A percentile compares a stretch with the other conserved stretches of the same genome.
Conservation (phyloP, 805 yeast species). For the Saccharomycopsis fodiens region DNA sequence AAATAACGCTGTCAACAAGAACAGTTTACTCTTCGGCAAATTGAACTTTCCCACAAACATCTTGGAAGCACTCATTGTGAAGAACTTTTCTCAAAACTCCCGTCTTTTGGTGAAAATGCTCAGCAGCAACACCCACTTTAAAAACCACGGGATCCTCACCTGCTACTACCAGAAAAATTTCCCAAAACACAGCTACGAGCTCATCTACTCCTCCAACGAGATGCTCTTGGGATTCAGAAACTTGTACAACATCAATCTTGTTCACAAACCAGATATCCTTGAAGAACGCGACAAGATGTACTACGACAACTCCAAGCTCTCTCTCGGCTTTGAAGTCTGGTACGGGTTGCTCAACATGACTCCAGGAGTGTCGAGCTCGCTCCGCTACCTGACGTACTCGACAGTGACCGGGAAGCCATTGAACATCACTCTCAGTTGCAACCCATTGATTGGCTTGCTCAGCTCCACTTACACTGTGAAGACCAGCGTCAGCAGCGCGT, state of each 20-base stretch:
- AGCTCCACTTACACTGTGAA: constrained; percentile 83
- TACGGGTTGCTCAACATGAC: constrained; percentile 76
- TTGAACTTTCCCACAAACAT: constrained; percentile 83
- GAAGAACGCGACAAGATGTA: constrained; percentile 29
- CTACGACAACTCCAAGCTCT: constrained; percentile 55
- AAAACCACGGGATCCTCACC: constrained; percentile 51
- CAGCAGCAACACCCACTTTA: constrained; percentile 44
- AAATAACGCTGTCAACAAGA: constrained; percentile 7
- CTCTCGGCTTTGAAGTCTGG: constrained; percentile 85
- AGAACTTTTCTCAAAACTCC: constrained; percentile 47
- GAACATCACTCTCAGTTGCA: constrained; percentile 77
- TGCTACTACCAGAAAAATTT: constrained; percentile 64
- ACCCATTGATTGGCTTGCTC: constrained; percentile 85
- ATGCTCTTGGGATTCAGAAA: constrained; percentile 74
- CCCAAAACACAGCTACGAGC: constrained; percentile 59
- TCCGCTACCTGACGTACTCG: constrained; percentile 79
- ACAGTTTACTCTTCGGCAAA: constrained; percentile 64
- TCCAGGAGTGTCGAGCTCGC: constrained; percentile 83
- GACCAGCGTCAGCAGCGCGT: constrained; percentile 66
- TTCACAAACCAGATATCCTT: constrained; percentile 9
- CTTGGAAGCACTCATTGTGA: constrained; percentile 79
- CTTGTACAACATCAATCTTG: constrained; percentile 52
- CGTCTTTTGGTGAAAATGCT: constrained; percentile 72
- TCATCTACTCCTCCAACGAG: constrained; percentile 77
- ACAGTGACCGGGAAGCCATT: constrained; percentile 84